Percentiles rank a stretch among this genome's conserved stretches.
These are phyloP conservation scores for Mrakia blollopis DNA, from an alignment of 768 basidiomycete genomes.

Conservation along the genomic window DNA sequence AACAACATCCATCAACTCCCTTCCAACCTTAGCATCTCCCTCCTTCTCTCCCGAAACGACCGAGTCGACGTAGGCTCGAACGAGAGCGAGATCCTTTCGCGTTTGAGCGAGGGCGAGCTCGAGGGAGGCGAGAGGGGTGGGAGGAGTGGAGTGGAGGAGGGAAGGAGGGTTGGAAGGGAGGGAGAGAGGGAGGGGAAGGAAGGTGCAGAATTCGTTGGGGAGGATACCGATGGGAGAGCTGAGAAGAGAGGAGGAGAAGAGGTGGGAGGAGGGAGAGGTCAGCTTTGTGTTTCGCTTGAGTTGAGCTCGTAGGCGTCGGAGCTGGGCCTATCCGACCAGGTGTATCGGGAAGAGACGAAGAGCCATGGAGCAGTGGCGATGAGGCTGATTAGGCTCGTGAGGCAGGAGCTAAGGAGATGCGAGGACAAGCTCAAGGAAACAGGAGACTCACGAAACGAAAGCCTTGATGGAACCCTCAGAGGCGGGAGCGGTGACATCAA, in stretches of 20 bases:
- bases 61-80: constrained; percentile 73
- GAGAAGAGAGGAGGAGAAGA: not conserved
- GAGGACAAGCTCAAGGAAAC: not conserved
- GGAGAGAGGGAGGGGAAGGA: constrained; percentile 68
- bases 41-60: constrained; percentile 66
- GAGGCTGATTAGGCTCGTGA: no score
- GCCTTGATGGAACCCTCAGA: constrained; percentile 46
- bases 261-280: not conserved
- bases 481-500: constrained; percentile 66
- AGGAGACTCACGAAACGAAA: constrained; percentile 64
- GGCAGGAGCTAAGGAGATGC: not conserved
- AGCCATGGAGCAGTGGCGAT: no score
- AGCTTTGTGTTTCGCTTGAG: not conserved
- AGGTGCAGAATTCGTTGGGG: constrained; percentile 92
- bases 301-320: not conserved
- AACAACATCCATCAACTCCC: constrained; percentile 79
- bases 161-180: constrained; percentile 50
- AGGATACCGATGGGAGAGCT: constrained; percentile 83
- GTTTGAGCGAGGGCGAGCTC: constrained; percentile 62
- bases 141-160: constrained; percentile 39
- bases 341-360: no score
- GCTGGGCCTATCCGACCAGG: no score
- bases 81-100: constrained; percentile 67
- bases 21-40: constrained; percentile 73
- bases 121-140: constrained; percentile 62